These are phyloP conservation scores for Peronospora belbahrii DNA, from an alignment of 352 stramenopile genomes.

Conservation along the genomic window DNA sequence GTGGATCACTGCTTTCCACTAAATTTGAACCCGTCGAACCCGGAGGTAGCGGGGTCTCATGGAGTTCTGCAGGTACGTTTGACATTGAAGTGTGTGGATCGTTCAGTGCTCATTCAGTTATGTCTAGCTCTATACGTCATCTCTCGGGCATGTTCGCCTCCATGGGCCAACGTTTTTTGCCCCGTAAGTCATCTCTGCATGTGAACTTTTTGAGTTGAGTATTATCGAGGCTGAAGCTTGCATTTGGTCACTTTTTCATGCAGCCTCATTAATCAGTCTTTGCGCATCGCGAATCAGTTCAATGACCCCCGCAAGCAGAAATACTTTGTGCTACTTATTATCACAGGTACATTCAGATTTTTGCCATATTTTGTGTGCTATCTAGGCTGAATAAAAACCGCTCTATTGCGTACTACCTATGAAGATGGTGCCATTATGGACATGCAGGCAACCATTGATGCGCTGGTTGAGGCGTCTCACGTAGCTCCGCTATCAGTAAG, in stretches of 20 bases:
- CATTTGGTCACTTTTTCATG: neutral
- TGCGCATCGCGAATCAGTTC: constrained; percentile 33
- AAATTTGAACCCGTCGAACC: constrained; percentile 55
- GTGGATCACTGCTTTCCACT: constrained; percentile 90
- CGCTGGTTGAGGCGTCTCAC: constrained; percentile 50
- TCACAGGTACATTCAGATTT: constrained; percentile 35
- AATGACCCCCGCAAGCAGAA: constrained; percentile 54
- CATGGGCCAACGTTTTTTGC: constrained; percentile 53
- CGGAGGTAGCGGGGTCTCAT: constrained; percentile 60
- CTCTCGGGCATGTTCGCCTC: constrained; percentile 42
- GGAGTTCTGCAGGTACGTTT: constrained; percentile 59
- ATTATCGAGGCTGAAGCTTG: constrained; percentile 6
- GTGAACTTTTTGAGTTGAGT: neutral
- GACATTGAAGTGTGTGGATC: neutral
- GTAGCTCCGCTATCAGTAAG: constrained; percentile 40
- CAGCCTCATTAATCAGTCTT: constrained; percentile 49
- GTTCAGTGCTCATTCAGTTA: neutral
- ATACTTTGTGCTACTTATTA: constrained; percentile 83
- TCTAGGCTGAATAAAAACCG: neutral
- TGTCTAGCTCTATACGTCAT: constrained; percentile 42
- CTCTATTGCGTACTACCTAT: neutral
- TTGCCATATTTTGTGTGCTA: neutral
- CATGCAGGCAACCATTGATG: constrained; percentile 59
- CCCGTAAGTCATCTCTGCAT: constrained; percentile 23
- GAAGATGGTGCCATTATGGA: constrained; percentile 84